phyloP scores from a whole-genome alignment of 768 basidiomycete species.

The Coprinopsis strossmayeri region DNA sequence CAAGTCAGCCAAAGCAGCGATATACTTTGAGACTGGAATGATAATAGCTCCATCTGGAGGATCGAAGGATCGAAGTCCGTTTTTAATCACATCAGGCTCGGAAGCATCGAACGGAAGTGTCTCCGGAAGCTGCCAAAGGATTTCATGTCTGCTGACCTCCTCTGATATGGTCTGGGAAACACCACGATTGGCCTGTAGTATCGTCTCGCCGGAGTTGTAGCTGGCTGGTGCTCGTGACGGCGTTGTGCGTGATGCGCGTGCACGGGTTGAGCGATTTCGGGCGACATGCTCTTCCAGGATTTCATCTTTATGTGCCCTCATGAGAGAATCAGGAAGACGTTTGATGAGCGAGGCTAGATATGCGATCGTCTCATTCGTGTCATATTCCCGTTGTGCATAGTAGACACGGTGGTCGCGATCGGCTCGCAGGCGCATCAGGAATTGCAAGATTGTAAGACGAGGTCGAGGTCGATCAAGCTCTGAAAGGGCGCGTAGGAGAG shows the following conservation, averaged over 20 bases:
- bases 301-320: conserved; percentile 12
- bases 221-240: background rate
- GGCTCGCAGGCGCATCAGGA: conserved; percentile 81
- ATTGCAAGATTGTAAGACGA: conserved; percentile 71
- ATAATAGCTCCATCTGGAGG: conserved; percentile 39
- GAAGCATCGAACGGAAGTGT: conserved; percentile 45
- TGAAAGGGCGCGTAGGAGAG: conserved; percentile 41
- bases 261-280: conserved; percentile 40
- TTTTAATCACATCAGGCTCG: conserved; percentile 58
- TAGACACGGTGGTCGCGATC: conserved; percentile 87
- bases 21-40: conserved; percentile 72
- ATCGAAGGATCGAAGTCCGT: conserved; percentile 62
- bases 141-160: conserved; percentile 17
- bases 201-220: background rate
- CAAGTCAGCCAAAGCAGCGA: conserved; percentile 54
- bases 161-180: background rate
- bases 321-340: conserved; percentile 26
- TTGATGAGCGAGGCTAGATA: conserved; percentile 61
- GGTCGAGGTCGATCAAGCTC: conserved; percentile 49
- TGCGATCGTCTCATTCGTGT: conserved; percentile 49
- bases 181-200: background rate
- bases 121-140: conserved; percentile 62
- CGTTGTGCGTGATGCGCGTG: conserved; percentile 41
- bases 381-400: conserved; percentile 47
- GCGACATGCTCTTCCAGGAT: conserved; percentile 16